Percentiles rank a stretch among this genome's conserved stretches.
Evolutionary conservation across 805 yeast species (phyloP).

Genomic region (Tetrapisispora namnaoensis): DNA sequence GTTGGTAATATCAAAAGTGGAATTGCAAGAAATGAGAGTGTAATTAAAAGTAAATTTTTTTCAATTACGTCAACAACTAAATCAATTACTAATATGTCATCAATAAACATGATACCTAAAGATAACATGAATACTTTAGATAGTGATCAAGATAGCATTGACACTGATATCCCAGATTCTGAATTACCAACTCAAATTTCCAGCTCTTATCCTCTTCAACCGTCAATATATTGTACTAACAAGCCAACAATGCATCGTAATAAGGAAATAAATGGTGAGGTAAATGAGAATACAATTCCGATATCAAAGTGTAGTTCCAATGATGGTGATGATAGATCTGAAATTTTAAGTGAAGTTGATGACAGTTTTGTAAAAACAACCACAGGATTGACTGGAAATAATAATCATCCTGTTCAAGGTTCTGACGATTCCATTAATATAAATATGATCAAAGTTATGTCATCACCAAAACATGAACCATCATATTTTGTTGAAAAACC

Average conservation of each 20-base stretch:
- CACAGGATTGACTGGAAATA: neutral
- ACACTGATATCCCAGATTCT: constrained; percentile 25
- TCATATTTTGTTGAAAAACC: neutral
- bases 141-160: constrained; percentile 8
- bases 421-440: neutral
- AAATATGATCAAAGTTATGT: no score
- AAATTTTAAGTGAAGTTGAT: constrained; percentile 6
- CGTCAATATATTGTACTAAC: neutral
- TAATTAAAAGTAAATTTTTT: constrained; percentile 2
- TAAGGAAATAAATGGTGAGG: neutral
- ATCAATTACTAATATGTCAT: neutral
- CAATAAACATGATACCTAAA: neutral
- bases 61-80: neutral
- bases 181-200: constrained; percentile 20
- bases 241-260: no score
- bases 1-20: neutral
- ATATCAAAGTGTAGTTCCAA: neutral
- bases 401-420: neutral
- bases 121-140: constrained; percentile 1
- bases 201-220: constrained; percentile 8
- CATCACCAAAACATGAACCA: neutral
- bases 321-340: constrained; percentile 10
- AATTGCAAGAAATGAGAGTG: neutral
- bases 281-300: neutral
- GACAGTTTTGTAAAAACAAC: neutral